Evolutionary conservation across 2,329 filamentous ascomycete genomes (phyloP).

Genomic region (Apiospora rasikravindrae): DNA sequence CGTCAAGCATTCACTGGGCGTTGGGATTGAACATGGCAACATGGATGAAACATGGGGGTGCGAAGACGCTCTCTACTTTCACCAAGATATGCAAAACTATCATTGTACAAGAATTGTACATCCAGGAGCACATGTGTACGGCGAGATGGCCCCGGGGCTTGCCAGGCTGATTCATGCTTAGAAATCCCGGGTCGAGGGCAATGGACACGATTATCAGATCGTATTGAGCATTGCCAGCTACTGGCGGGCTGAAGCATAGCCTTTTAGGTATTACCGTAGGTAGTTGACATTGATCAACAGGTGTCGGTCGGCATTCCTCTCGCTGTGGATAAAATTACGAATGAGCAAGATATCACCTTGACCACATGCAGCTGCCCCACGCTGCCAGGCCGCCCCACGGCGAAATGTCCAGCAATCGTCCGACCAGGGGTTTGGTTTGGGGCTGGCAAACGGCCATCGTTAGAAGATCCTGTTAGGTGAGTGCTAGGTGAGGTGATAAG

Average conservation of each 20-base stretch:
- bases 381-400: neutral
- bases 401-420: conserved; percentile 10
- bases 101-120: neutral
- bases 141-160: neutral
- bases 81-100: neutral
- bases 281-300: neutral
- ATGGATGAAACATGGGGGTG: conserved; percentile 4
- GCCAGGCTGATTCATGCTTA: neutral
- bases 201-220: neutral
- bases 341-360: neutral
- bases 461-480: neutral
- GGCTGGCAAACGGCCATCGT: neutral
- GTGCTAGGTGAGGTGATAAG: neutral
- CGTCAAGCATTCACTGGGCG: conserved; percentile 1
- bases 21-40: neutral
- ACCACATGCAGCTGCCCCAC: neutral
- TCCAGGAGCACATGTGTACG: neutral
- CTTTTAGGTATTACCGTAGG: neutral
- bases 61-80: neutral
- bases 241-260: neutral
- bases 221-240: neutral
- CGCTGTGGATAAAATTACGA: conserved; percentile 4
- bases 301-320: neutral
- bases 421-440: neutral
- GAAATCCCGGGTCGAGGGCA: neutral